A percentile compares a stretch with the other conserved stretches of the same genome.
These are phyloP conservation scores for Carnegiea gigantea DNA, from an alignment of 179 eudicot genomes.

Conservation along the genomic window DNA sequence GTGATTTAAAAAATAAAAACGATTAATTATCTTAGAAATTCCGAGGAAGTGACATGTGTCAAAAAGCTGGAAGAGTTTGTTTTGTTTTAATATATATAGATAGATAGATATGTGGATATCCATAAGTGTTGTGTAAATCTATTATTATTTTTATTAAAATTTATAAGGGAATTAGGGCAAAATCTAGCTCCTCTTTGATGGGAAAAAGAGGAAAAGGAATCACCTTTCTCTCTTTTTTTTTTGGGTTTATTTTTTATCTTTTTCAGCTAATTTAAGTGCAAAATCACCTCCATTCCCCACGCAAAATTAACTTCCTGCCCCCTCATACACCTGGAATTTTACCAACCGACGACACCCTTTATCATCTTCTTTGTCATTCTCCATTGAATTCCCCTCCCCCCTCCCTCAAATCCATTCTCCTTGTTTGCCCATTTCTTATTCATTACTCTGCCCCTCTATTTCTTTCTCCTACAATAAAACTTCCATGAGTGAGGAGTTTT, in stretches of 20 bases:
- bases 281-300: background rate
- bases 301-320: background rate
- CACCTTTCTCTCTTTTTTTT: background rate
- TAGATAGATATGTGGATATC: too few relatives aligned
- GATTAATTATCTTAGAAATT: too few relatives aligned
- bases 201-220: too few relatives aligned
- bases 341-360: background rate
- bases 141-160: too few relatives aligned
- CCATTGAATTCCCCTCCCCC: background rate
- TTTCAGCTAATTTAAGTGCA: background rate
- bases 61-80: too few relatives aligned
- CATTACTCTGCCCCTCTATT: background rate
- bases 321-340: background rate
- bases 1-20: too few relatives aligned
- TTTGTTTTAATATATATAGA: too few relatives aligned
- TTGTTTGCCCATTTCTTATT: background rate
- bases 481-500: conserved; percentile 24
- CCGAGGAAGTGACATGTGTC: too few relatives aligned
- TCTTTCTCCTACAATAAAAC: background rate
- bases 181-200: too few relatives aligned
- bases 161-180: too few relatives aligned
- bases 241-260: background rate
- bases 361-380: conserved; percentile 3
- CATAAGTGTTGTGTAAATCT: too few relatives aligned
- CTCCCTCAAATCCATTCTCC: background rate